Evolutionary conservation across 495 filamentous ascomycete genomes (phyloP).

Genomic region (Hyaloscypha finlandica): DNA sequence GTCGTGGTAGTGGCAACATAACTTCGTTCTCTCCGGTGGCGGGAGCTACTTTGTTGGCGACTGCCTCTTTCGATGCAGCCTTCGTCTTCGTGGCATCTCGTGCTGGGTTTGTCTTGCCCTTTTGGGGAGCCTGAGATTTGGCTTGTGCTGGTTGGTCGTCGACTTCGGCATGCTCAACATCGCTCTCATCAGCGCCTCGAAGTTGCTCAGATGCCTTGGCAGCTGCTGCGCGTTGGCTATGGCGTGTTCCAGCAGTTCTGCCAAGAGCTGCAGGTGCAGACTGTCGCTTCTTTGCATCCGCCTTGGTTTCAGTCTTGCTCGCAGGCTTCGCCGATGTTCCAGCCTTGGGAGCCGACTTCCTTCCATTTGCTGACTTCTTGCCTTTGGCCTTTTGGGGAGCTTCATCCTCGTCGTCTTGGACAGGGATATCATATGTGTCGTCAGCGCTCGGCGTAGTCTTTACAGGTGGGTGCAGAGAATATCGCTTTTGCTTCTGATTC

Average conservation of each 20-base stretch:
- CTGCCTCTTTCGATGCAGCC: not conserved
- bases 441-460: not conserved
- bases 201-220: conserved; percentile 32
- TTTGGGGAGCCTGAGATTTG: not conserved
- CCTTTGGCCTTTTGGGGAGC: not conserved
- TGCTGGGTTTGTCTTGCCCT: not conserved
- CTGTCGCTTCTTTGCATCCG: conserved; percentile 11
- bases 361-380: not conserved
- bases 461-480: not conserved
- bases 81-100: not conserved
- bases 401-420: not conserved
- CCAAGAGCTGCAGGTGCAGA: conserved; percentile 12
- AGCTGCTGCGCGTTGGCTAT: conserved; percentile 28
- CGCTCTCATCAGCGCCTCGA: conserved; percentile 4
- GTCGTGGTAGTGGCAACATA: not conserved
- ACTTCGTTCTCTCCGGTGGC: not conserved
- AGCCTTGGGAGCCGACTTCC: not conserved
- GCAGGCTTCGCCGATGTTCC: not conserved
- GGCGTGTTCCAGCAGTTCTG: not conserved
- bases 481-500: not conserved
- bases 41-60: not conserved
- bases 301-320: not conserved
- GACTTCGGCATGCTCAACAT: conserved; percentile 2
- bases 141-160: not conserved
- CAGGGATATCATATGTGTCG: conserved; percentile 13